Evolutionary conservation across 164 flowering plant species (phyloP).

Genomic region (grape (Vitis vinifera)): ASM3070453v1 NC_081806.1:6734001-6734500

Average conservation of each 20-base stretch:
- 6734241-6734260: neutral
- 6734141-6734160: slow-evolving; percentile 54
- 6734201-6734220: slow-evolving; percentile 84
- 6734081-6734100: neutral
- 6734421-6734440: too few species aligned
- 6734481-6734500: too few species aligned
- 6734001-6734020: neutral
- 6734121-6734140: slow-evolving; percentile 50
- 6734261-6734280: neutral
- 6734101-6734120: neutral
- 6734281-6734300: too few species aligned
- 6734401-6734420: too few species aligned
- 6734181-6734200: slow-evolving; percentile 89
- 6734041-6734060: neutral
- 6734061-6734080: neutral
- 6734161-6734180: slow-evolving; percentile 74
- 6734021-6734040: neutral
- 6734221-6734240: neutral
- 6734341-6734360: too few species aligned
- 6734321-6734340: too few species aligned
- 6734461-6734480: too few species aligned
- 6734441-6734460: too few species aligned
- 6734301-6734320: too few species aligned
- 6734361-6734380: too few species aligned
- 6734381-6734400: too few species aligned